Evolutionary conservation across 108 stramenopile species (phyloP), one percentile per base, ranked within the genome.

Genomic region (Parietichytrium sp.): DNA sequence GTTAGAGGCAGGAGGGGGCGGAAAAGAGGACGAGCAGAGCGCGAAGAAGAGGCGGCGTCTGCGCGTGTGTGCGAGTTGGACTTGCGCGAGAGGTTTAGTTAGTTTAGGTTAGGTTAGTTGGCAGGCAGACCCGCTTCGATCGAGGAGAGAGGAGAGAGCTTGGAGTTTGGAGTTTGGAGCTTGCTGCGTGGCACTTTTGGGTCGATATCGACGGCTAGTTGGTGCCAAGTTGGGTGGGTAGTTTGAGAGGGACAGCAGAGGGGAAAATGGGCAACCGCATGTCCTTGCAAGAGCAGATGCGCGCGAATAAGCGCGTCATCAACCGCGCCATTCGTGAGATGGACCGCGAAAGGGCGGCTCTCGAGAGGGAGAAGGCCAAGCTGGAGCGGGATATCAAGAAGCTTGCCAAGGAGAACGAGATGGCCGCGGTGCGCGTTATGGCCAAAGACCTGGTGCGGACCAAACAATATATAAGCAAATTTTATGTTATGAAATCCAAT

Each of bases 401-500:
- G 45, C 47, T 52, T 12, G 82, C 61, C 7, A 81, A 13, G 7
- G 23, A 53, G 52, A 38, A 38, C 55, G 47, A 38, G 52, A 23
- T 55, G 84, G 12, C 12, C 30, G 48, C 83, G 13, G 85, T 81
- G 15, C 54, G 49, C 6, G 52, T 86, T 7, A 80, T 81, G 80
- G 85, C 82, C 48, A 86, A 86, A 47, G 83, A 83, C 49, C 80
- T 54, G 20, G 85, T 84, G 15, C 61, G 85, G 12, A 83, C 85
- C 26, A 86, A 77, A 25, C 47, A 81, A 18, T 80, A 83, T 23
- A 53, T 80, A 3, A 16, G 42, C n/a, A 52, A 54, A n/a, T 84
- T 84, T 33, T 23, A 55, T 27, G 30, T 47, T 3, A 84, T 84
- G 83, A 13, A 53, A 3, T 48, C 54, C 36, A 49, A 79, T 33